These are phyloP conservation scores for Nidularia sp. DNA, from an alignment of 768 basidiomycete genomes.

Conservation along the genomic window DNA sequence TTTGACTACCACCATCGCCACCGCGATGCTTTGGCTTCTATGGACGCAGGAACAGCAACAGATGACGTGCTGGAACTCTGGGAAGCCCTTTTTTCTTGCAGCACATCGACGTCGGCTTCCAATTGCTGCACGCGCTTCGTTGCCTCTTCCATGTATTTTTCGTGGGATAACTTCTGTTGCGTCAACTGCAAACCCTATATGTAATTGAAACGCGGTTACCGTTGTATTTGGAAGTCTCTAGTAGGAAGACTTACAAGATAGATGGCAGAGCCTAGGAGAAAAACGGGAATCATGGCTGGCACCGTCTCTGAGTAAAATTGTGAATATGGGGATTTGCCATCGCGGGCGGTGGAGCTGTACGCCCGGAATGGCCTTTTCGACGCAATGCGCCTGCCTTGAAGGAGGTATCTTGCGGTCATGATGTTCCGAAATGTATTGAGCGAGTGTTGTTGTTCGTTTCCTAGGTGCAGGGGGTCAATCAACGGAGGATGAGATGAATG, in stretches of 20 bases:
- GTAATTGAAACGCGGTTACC: conserved; percentile 1
- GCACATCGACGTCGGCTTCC: conserved; percentile 53
- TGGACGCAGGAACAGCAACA: background rate
- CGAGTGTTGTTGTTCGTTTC: background rate
- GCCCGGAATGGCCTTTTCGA: conserved; percentile 9
- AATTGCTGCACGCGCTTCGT: conserved; percentile 43
- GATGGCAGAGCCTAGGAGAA: conserved; percentile 73
- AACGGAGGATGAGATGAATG: background rate
- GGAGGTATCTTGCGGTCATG: conserved; percentile 11
- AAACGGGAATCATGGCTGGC: conserved; percentile 77
- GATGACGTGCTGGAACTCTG: conserved; percentile 3
- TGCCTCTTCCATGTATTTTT: conserved; percentile 69
- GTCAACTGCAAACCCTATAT: conserved; percentile 60
- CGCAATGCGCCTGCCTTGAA: conserved; percentile 6
- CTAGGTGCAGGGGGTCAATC: background rate
- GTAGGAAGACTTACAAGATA: conserved; percentile 53
- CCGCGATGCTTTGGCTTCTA: background rate
- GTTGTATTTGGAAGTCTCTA: background rate
- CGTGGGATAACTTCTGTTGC: conserved; percentile 61
- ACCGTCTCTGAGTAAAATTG: conserved; percentile 66
- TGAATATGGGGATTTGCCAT: conserved; percentile 46
- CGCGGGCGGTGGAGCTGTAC: conserved; percentile 11
- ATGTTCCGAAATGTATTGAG: background rate
- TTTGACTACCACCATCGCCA: background rate
- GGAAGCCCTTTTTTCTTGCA: conserved; percentile 24